Conservation (phyloP, 192 early-diverging fungal genomes). For the Spinellus fusiger region DNA sequence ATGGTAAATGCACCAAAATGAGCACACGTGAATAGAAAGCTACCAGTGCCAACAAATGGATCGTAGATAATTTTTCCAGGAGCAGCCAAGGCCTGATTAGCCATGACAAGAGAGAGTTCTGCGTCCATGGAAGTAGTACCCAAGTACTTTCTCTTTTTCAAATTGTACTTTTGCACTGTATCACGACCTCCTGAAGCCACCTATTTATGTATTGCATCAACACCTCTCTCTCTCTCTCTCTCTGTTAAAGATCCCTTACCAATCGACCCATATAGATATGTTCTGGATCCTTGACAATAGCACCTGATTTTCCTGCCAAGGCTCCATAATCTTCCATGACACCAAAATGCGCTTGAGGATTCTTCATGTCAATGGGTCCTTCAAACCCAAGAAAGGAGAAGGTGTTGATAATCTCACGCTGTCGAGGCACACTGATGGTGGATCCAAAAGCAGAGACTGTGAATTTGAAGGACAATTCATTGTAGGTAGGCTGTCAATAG, state of each 20-base stretch:
- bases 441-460: conserved; percentile 68
- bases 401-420: conserved; percentile 73
- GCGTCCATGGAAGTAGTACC: conserved; percentile 99
- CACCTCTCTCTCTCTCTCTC: too few relatives aligned
- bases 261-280: conserved; percentile 67
- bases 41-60: conserved; percentile 96
- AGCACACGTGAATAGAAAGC: conserved; percentile 87
- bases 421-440: conserved; percentile 65
- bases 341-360: conserved; percentile 67
- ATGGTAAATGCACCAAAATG: conserved; percentile 90
- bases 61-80: conserved; percentile 82
- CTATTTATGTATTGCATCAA: conserved; percentile 22
- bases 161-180: conserved; percentile 75
- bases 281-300: neutral
- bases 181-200: conserved; percentile 67
- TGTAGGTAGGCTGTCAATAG: conserved; percentile 40
- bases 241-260: conserved; percentile 22
- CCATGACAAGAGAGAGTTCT: conserved; percentile 93
- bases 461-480: conserved; percentile 65
- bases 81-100: conserved; percentile 78
- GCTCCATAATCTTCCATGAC: conserved; percentile 76
- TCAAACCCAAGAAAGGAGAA: conserved; percentile 82
- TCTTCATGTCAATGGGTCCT: conserved; percentile 80
- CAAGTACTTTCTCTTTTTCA: conserved; percentile 92
- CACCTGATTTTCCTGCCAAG: conserved; percentile 20